Evolutionary conservation across 2,329 filamentous ascomycete genomes (phyloP), one percentile per base, ranked within the genome.

Genomic region (Penicillium digitatum): DNA sequence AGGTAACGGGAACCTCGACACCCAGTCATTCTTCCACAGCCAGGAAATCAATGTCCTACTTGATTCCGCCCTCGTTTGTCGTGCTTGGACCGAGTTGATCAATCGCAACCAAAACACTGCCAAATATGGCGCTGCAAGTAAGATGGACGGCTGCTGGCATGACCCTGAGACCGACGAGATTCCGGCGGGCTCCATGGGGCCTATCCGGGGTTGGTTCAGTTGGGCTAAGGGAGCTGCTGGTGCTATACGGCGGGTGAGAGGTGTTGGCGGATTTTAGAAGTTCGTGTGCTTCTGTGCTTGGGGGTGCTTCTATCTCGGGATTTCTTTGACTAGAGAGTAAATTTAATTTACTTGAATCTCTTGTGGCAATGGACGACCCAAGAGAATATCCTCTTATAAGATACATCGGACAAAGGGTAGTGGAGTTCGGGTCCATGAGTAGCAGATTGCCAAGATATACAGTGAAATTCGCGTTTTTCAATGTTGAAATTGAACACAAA

Each of bases 11-110:
- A 93, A 92, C 65, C 86, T 91, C 68, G 89, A 93, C 63, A 91
- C 88, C 1, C 89, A 93, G 71, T 85, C 81, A 20, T 92, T 87
- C 85, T 91, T 81, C 61, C 88, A 93, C 66, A 86, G 81, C 52
- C 87, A 91, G 69, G 89, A 93, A 69, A 81, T 88, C 52, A 92
- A 93, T 61, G 71, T 92, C 24, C 83, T 93, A 81, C 73, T 91
- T 6, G 88, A 93, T 58, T 86, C 82, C 20, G 63, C 70, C 0
- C 69, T 77, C 1, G 74, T 91, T 0, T 90, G 88, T 62, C 67
- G 66, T 29, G 77, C 76, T 32, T 90, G 87, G 87, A 77, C 82
- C 20, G 81, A 84, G 16, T 82, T 74, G 0, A 77, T 88, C 16
- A 73, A 81, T 27, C 76, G 82, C 24, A 88, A 88, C 65, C 86